A percentile compares a stretch with the other conserved stretches of the same genome.
phyloP scores from a whole-genome alignment of 495 filamentous ascomycete species.

The Cercophora scortea region DNA sequence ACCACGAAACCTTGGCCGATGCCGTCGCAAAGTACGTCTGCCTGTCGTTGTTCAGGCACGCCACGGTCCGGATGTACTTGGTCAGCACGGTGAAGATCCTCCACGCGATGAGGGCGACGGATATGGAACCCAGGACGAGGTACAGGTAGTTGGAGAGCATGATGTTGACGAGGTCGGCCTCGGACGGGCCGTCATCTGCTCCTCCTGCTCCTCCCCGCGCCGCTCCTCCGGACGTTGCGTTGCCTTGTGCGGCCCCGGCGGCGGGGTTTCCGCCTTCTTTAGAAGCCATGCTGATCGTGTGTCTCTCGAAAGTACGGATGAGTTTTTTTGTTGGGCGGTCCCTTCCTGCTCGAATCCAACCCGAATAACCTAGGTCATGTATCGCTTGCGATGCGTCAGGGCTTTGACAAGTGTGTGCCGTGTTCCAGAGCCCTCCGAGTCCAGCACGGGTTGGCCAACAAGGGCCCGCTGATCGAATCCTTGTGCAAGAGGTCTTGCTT shows the following conservation, averaged over 20 bases:
- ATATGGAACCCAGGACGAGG: slow-evolving; percentile 35
- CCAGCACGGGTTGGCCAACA: slow-evolving; percentile 2
- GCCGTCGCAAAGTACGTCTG: slow-evolving; percentile 47
- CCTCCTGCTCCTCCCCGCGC: not conserved
- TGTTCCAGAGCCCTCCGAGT: not conserved
- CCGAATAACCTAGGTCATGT: not conserved
- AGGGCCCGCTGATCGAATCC: too few species aligned
- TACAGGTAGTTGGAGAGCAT: slow-evolving; percentile 41
- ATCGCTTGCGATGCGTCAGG: not conserved
- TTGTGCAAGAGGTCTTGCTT: too few species aligned
- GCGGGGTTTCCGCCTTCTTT: not conserved
- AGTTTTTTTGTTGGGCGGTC: too few species aligned
- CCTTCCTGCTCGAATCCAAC: not conserved
- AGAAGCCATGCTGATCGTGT: not conserved
- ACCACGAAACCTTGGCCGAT: slow-evolving; percentile 47
- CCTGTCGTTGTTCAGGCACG: slow-evolving; percentile 58
- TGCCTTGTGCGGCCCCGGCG: not conserved
- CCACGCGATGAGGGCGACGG: slow-evolving; percentile 37
- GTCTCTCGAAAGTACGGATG: not conserved
- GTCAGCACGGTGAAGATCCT: slow-evolving; percentile 46
- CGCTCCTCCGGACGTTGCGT: not conserved
- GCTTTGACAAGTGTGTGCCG: not conserved
- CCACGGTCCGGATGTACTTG: slow-evolving; percentile 66
- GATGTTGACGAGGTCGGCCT: slow-evolving; percentile 26
- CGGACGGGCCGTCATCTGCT: not conserved